Evolutionary conservation across 1,284 basidiomycete species (phyloP).

Genomic region (Schizophyllum commune): DNA sequence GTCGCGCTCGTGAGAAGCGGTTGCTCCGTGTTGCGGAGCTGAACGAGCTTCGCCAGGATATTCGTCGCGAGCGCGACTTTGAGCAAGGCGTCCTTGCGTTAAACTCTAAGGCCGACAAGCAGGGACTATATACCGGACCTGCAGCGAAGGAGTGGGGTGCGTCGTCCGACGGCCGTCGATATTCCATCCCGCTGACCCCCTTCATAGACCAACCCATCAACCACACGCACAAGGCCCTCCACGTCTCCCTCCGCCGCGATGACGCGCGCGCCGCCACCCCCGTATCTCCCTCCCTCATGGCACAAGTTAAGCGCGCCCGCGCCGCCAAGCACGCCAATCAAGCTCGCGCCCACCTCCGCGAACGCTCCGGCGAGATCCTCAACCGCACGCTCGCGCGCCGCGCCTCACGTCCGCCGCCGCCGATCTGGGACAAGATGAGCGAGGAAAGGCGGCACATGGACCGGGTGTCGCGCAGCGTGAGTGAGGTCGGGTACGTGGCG

Average conservation of each 20-base stretch:
- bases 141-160: conserved; percentile 32
- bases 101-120: conserved; percentile 19
- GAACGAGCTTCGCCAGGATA: conserved; percentile 32
- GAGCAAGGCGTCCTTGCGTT: conserved; percentile 32
- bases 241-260: conserved; percentile 29
- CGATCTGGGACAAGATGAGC: conserved; percentile 45
- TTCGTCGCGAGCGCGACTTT: conserved; percentile 48
- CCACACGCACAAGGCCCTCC: conserved; percentile 19
- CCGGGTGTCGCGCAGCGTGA: conserved; percentile 38
- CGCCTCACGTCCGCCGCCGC: conserved; percentile 52
- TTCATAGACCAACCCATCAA: conserved; percentile 12
- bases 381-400: conserved; percentile 36
- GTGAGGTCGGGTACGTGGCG: conserved; percentile 60
- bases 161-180: conserved; percentile 15
- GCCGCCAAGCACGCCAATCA: conserved; percentile 53
- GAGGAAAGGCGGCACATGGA: conserved; percentile 38
- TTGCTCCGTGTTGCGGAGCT: conserved; percentile 25
- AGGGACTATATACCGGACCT: conserved; percentile 15
- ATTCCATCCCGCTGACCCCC: conserved; percentile 3
- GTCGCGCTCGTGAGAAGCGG: conserved; percentile 39
- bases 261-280: conserved; percentile 31
- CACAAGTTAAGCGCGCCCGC: conserved; percentile 44
- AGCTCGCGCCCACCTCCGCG: conserved; percentile 48
- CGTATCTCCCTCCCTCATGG: conserved; percentile 41
- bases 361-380: conserved; percentile 52